These are phyloP conservation scores for Amoeboaphelidium occidentale DNA, from an alignment of 371 early-diverging fungal genomes.

Conservation along the genomic window DNA sequence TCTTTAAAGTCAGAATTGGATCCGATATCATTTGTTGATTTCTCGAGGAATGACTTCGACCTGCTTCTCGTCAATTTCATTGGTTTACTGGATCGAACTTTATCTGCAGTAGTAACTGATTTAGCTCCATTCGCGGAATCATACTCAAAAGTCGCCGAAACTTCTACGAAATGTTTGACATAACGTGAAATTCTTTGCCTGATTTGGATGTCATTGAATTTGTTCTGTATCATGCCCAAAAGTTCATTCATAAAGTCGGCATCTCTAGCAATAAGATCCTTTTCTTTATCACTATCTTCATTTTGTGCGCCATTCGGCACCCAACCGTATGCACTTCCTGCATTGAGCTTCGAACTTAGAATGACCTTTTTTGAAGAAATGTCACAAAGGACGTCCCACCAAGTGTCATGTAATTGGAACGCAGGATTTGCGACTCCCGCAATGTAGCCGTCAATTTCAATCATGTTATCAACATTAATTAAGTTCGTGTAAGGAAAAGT, in stretches of 20 bases:
- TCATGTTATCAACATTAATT: slow-evolving; percentile 52
- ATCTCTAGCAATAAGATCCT: not conserved
- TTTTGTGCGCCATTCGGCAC: not conserved
- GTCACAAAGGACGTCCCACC: slow-evolving; percentile 90
- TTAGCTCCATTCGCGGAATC: too few relatives aligned
- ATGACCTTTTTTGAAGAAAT: slow-evolving; percentile 72
- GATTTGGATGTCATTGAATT: too few relatives aligned
- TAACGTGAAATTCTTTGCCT: too few relatives aligned
- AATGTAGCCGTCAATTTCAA: slow-evolving; percentile 72
- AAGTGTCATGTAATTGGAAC: slow-evolving; percentile 64
- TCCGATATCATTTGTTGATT: too few relatives aligned
- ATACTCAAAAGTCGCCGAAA: too few relatives aligned
- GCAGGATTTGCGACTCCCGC: slow-evolving; percentile 88
- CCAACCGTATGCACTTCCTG: not conserved
- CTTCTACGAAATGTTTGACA: too few relatives aligned
- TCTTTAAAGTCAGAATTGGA: too few relatives aligned
- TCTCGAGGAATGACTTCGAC: too few relatives aligned
- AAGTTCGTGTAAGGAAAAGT: slow-evolving; percentile 74
- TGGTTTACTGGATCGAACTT: too few relatives aligned
- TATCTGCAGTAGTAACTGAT: too few relatives aligned
- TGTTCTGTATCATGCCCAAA: not conserved
- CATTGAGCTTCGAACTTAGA: slow-evolving; percentile 29
- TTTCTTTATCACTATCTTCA: not conserved
- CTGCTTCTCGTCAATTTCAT: too few relatives aligned
- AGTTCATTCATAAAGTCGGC: not conserved